These are phyloP conservation scores for Turnera subulata DNA, from an alignment of 345 rosid genomes.

Conservation along the genomic window DNA sequence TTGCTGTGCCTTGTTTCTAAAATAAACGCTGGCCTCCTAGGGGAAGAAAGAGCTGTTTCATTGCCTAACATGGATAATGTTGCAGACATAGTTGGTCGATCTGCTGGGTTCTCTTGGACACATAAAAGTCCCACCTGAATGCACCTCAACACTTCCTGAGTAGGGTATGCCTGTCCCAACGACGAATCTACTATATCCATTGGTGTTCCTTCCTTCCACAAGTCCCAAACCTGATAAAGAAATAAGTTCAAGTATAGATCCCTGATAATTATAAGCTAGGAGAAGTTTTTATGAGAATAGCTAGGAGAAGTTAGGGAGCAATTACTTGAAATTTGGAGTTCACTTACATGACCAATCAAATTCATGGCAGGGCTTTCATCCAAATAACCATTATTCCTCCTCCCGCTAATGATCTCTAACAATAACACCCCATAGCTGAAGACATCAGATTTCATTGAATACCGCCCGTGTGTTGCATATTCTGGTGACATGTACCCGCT, in stretches of 20 bases:
- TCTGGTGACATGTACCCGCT: constrained; percentile 5
- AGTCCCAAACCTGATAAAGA: neutral
- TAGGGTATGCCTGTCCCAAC: constrained; percentile 1
- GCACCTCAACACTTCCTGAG: neutral
- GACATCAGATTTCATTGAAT: neutral
- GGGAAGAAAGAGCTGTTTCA: neutral
- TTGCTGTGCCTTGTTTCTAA: neutral
- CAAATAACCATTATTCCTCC: neutral
- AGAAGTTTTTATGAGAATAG: no score
- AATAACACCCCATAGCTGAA: constrained; percentile 3
- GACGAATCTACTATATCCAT: neutral
- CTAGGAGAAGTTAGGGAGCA: no score
- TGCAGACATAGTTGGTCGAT: constrained; percentile 5
- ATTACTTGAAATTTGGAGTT: no score
- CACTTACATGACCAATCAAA: constrained; percentile 4
- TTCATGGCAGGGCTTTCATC: neutral
- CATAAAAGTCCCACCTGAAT: constrained; percentile 5
- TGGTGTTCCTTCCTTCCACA: constrained; percentile 5
- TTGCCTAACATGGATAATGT: constrained; percentile 1
- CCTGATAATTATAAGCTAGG: no score
- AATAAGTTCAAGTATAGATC: no score
- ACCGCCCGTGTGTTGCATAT: neutral
- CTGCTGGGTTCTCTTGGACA: constrained; percentile 1
- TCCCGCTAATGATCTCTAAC: neutral
- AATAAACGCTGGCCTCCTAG: neutral